Base-by-base conservation (phyloP, 495 filamentous ascomycete genomes). In the Elasticomyces elasticus region DNA sequence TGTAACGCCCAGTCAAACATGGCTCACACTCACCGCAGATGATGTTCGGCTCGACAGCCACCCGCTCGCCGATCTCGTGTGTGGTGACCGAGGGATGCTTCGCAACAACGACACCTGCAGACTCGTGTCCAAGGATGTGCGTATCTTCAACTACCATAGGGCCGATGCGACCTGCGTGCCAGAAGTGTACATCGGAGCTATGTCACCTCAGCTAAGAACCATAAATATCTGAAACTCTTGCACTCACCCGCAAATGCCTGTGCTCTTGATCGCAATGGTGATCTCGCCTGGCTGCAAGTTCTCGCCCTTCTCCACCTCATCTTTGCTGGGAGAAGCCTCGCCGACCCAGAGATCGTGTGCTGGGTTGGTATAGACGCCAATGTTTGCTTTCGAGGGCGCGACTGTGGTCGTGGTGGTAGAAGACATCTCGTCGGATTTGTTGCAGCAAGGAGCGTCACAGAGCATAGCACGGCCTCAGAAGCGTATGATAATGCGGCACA, bases 101-200 rank as follows among this genome's bases (percentile, higher is more conserved):
- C 7, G 88, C 84, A 58, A 95, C 75, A 49, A 95, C 69, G 62
- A 86, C 79, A 54, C 89, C 89, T 26, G 88, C 85, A 40, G 89
- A 94, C 73, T 94, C 89, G 74, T 95, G 89, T 57, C 89, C 89
- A 27, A 96, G 82, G 63, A 95, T 86, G 65, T 95, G 89, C 65
- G 87, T 83, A 59, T 79, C 83, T 50, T 76, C 77, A 26, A 96
- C 89, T 57, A 94, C 83, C 89, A 95, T 96, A 50, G 89, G 89
- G 13, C 89, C 89, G 64, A 96, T 95, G 70, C 84, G 86, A 57
- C 89, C 89, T 30, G 83, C 84, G 66, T 90, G 88, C 89, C 89
- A 94, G 77, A 96, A 96, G 72, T 95, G 89, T 26, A 96, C 82
- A 69, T 95, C 89, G 50, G 88, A 94, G 43, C 87, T 94, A 63